Evolutionary conservation across 1,284 basidiomycete species (phyloP).

Genomic region (Sanguinoderma infundibulare): DNA sequence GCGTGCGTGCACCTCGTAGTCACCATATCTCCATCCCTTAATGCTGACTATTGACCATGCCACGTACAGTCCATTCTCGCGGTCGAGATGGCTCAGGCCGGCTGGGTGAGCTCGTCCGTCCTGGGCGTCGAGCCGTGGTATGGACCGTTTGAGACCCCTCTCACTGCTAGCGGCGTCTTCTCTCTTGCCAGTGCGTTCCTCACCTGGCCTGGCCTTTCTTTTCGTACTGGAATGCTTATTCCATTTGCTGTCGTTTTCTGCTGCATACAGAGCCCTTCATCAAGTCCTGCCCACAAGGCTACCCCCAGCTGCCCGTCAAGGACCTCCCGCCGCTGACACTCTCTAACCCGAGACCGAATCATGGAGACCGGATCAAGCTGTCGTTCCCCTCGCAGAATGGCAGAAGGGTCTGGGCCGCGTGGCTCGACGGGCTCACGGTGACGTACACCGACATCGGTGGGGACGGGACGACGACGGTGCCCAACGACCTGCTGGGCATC

Average conservation of each 20-base stretch:
- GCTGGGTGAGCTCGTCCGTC: conserved; percentile 57
- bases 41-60: neutral
- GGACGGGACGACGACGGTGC: conserved; percentile 38
- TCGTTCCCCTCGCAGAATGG: conserved; percentile 24
- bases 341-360: conserved; percentile 23
- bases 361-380: conserved; percentile 31
- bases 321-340: conserved; percentile 44
- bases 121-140: conserved; percentile 55
- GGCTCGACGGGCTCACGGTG: conserved; percentile 42
- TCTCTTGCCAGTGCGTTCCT: conserved; percentile 39
- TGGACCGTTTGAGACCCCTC: conserved; percentile 56
- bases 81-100: conserved; percentile 52
- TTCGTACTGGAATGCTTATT: neutral
- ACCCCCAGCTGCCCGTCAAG: conserved; percentile 42
- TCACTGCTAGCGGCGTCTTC: conserved; percentile 52
- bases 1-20: conserved; percentile 5
- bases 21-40: no score
- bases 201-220: neutral
- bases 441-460: conserved; percentile 37
- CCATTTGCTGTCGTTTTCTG: neutral
- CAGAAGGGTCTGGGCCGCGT: conserved; percentile 37
- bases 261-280: conserved; percentile 45
- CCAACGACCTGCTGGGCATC: conserved; percentile 34
- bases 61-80: conserved; percentile 42
- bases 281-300: conserved; percentile 49